These are phyloP conservation scores for Paragyromitra xinjiangensis DNA, from an alignment of 495 filamentous ascomycete species.

Conservation along the genomic window DNA sequence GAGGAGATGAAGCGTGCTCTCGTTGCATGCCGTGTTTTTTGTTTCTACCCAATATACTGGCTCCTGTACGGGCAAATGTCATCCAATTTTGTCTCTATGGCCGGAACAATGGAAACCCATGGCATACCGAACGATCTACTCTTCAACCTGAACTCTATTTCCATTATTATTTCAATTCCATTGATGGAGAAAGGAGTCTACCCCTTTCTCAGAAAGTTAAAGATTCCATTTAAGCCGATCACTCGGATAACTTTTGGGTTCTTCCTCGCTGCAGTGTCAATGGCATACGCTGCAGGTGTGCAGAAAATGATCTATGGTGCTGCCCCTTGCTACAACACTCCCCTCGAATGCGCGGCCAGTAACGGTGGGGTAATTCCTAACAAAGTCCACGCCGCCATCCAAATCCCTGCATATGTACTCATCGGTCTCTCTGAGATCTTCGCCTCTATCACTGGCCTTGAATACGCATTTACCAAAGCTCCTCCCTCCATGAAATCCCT, in stretches of 20 bases:
- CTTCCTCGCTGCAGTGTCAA: constrained; percentile 59
- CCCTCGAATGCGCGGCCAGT: constrained; percentile 62
- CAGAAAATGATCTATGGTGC: constrained; percentile 63
- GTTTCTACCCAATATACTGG: constrained; percentile 77
- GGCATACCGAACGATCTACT: constrained; percentile 66
- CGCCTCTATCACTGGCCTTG: constrained; percentile 63
- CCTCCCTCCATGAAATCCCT: constrained; percentile 61
- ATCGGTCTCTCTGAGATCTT: constrained; percentile 62
- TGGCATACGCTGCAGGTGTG: constrained; percentile 64
- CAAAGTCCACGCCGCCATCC: constrained; percentile 59
- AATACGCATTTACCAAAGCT: constrained; percentile 68
- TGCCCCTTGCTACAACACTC: constrained; percentile 65
- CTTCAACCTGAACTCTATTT: constrained; percentile 58
- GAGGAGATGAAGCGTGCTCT: constrained; percentile 68
- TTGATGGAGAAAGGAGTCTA: constrained; percentile 64
- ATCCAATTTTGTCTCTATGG: constrained; percentile 67
- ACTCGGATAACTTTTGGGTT: constrained; percentile 65
- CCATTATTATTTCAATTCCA: constrained; percentile 62
- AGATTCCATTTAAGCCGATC: constrained; percentile 63
- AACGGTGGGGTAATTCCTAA: constrained; percentile 57
- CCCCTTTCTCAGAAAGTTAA: constrained; percentile 59
- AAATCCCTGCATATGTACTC: constrained; percentile 62
- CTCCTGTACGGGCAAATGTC: constrained; percentile 67
- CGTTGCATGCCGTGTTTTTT: constrained; percentile 66
- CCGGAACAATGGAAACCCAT: constrained; percentile 63